phyloP scores from a whole-genome alignment of 805 yeast species.

The Pichia paraexigua region DNA sequence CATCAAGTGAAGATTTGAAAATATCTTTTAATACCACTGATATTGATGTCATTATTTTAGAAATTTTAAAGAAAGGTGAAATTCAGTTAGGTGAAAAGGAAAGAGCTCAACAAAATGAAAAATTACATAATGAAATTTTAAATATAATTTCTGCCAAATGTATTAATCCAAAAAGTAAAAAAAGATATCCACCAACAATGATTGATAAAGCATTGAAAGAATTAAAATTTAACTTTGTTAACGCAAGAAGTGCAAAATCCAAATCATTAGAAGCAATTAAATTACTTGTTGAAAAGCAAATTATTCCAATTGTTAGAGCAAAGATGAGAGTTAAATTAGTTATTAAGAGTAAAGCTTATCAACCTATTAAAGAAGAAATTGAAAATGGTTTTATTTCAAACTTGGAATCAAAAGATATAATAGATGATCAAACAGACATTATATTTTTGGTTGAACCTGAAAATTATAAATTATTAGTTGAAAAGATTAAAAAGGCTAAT shows the following conservation, averaged over 20 bases:
- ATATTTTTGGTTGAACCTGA: slow-evolving; percentile 19
- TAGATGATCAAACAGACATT: slow-evolving; percentile 11
- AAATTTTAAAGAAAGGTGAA: slow-evolving; percentile 85
- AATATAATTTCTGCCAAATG: slow-evolving; percentile 83
- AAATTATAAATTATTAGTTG: slow-evolving; percentile 28
- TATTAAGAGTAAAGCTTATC: slow-evolving; percentile 46
- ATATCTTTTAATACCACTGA: slow-evolving; percentile 71
- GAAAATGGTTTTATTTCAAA: slow-evolving; percentile 10
- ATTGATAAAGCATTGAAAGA: slow-evolving; percentile 78
- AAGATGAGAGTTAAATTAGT: slow-evolving; percentile 79
- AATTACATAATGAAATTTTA: slow-evolving; percentile 57
- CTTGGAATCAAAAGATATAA: slow-evolving; percentile 8
- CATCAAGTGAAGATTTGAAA: slow-evolving; percentile 74
- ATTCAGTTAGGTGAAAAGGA: slow-evolving; percentile 92
- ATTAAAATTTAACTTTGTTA: slow-evolving; percentile 68
- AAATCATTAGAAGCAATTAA: slow-evolving; percentile 92
- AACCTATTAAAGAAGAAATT: slow-evolving; percentile 26
- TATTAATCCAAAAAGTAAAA: slow-evolving; percentile 80
- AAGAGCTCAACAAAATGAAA: slow-evolving; percentile 61
- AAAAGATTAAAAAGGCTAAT: slow-evolving; percentile 34
- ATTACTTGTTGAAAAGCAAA: slow-evolving; percentile 63
- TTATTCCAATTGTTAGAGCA: slow-evolving; percentile 91
- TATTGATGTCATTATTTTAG: slow-evolving; percentile 64
- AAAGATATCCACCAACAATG: slow-evolving; percentile 92
- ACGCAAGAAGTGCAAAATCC: slow-evolving; percentile 53